Conservation (phyloP, 2,329 filamentous ascomycete genomes). For the Curvularia lunata region DNA sequence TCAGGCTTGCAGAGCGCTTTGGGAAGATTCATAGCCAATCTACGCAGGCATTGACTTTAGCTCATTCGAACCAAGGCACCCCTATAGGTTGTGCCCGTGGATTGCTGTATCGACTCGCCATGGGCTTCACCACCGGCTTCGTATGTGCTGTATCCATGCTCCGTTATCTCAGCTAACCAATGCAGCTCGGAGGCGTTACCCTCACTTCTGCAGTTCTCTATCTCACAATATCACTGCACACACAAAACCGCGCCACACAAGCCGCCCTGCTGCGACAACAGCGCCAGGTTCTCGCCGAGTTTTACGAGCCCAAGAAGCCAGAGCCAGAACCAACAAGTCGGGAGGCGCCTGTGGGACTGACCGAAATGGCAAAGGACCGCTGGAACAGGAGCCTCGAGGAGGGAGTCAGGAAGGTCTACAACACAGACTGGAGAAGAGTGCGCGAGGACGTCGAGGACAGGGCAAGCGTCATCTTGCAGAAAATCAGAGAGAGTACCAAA, state of each 20-base stretch:
- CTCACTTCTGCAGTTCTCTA: slow-evolving; percentile 55
- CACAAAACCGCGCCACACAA: slow-evolving; percentile 56
- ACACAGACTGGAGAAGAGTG: slow-evolving; percentile 54
- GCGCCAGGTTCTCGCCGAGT: slow-evolving; percentile 51
- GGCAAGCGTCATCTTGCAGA: slow-evolving; percentile 44
- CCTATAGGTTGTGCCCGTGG: not conserved
- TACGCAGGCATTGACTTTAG: slow-evolving; percentile 16
- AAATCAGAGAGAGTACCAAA: slow-evolving; percentile 40
- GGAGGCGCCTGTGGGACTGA: slow-evolving; percentile 50
- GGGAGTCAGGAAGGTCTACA: slow-evolving; percentile 52
- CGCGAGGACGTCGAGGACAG: slow-evolving; percentile 52
- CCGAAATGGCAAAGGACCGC: slow-evolving; percentile 57
- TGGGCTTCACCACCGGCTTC: slow-evolving; percentile 61
- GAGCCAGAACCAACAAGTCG: slow-evolving; percentile 49
- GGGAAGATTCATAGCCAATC: not conserved
- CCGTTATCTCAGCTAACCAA: not conserved
- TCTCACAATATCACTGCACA: slow-evolving; percentile 52
- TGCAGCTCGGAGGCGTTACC: slow-evolving; percentile 58
- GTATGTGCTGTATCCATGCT: slow-evolving; percentile 40
- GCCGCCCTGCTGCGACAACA: slow-evolving; percentile 56
- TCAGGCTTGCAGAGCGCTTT: not conserved
- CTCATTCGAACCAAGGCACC: not conserved
- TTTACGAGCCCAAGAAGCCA: slow-evolving; percentile 53
- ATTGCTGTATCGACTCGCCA: slow-evolving; percentile 30
- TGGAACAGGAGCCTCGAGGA: slow-evolving; percentile 58